Base-by-base conservation (phyloP, 2,329 filamentous ascomycete genomes). In the Diaporthe longicolla region DNA sequence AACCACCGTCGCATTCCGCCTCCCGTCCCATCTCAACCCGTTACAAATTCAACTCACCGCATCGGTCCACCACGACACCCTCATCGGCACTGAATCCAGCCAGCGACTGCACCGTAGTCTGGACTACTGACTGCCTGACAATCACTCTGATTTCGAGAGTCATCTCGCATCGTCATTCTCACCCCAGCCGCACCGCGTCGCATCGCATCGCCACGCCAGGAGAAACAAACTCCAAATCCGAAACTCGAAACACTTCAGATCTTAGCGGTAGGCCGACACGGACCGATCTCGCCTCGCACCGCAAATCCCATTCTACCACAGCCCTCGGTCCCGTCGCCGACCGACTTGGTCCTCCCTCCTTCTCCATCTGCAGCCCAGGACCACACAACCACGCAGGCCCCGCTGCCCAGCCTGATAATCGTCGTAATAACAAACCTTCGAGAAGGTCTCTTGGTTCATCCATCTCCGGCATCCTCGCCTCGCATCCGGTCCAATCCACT, bases 211-310 rank as follows among this genome's bases (percentile, higher is more conserved):
- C 55, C 29, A n/a, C 32, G 32, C 45, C 63, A 68, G 48, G 48
- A 68, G 45, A 68, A 68, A 50, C 45, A 54, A 17, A 58, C 50
- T 59, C 65, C 68, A 68, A 58, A 66, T 57, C 70, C 71, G 73
- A 75, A 75, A 75, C 73, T 52, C 68, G 63, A 70, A 66, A 75
- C 70, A 65, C 65, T 45, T 70, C 68, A 59, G 68, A 71, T 71
- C 71, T 35, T 54, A 26, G 50, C 40, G 40, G 66, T 7, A 32
- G 37, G 24, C 66, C 48, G 24, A 43, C 35, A 45, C 37, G n/a
- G 59, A 54, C 70, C 70, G 45, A 71, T 63, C 70, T 63, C 57
- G 69, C 69, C 29, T 71, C 57, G 21, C 37, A 43, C 29, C 40
- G 59, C 29, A 66, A n/a, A 40, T 55, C 19, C 17, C 48, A 68